A percentile compares a stretch with the other conserved stretches of the same genome.
Evolutionary conservation across 1,284 basidiomycete genomes (phyloP).

Genomic region (Leccinum ponderosum): DNA sequence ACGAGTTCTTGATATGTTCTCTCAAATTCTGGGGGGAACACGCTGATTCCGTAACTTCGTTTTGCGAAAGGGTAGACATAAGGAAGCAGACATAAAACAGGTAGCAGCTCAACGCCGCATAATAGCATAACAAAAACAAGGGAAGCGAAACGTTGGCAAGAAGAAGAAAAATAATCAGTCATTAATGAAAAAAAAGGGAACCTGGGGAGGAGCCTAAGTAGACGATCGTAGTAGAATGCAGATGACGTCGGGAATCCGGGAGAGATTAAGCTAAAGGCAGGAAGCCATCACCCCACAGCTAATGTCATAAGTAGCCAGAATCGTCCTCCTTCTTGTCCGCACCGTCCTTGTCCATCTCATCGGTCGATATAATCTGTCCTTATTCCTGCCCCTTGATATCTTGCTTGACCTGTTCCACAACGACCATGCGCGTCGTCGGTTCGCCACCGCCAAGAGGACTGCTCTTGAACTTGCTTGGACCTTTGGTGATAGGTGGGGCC

Average conservation of each 20-base stretch:
- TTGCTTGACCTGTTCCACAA: conserved; percentile 42
- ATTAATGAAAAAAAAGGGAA: background rate
- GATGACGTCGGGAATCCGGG: background rate
- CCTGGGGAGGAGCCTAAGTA: background rate
- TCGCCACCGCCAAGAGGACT: conserved; percentile 54
- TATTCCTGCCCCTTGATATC: conserved; percentile 21
- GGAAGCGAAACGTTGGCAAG: background rate
- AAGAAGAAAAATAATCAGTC: background rate
- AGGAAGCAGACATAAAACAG: background rate
- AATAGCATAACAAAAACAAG: conserved; percentile 4
- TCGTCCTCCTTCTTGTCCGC: conserved; percentile 28
- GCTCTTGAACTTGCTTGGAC: conserved; percentile 67
- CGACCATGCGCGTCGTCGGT: conserved; percentile 37
- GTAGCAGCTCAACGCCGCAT: conserved; percentile 14
- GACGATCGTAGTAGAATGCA: too few relatives aligned
- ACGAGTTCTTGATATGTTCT: too few relatives aligned
- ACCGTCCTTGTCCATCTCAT: conserved; percentile 18
- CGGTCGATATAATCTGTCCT: conserved; percentile 23
- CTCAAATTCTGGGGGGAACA: too few relatives aligned
- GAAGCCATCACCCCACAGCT: background rate
- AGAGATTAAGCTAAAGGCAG: background rate
- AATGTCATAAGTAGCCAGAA: conserved; percentile 29
- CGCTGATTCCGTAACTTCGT: too few relatives aligned
- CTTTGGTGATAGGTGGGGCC: conserved; percentile 36
- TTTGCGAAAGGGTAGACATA: background rate